A percentile compares a stretch with the other conserved stretches of the same genome.
Conservation (phyloP, 2,329 filamentous ascomycete species). For the Aspergillus sp. region DNA sequence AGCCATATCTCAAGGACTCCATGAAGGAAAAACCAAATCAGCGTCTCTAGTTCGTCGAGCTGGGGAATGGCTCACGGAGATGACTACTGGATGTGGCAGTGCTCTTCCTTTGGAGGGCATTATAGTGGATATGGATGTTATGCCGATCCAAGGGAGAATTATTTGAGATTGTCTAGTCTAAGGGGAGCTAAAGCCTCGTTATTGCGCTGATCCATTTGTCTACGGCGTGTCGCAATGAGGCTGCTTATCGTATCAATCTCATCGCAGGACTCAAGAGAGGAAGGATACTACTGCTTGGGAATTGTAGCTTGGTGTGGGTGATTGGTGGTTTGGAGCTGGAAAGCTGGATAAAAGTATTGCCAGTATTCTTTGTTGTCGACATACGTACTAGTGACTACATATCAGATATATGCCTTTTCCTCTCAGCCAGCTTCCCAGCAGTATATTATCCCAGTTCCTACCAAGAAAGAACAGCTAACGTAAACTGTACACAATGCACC, state of each 20-base stretch:
- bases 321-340: no score
- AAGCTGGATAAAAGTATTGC: not conserved
- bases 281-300: no score
- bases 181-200: constrained; percentile 8
- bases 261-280: not conserved
- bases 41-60: not conserved
- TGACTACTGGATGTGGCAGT: not conserved
- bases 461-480: no score
- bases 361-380: no score
- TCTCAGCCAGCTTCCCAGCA: no score
- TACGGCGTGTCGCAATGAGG: not conserved
- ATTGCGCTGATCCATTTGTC: not conserved
- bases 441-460: no score
- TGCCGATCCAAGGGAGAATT: not conserved
- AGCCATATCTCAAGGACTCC: no score
- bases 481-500: not conserved
- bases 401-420: no score
- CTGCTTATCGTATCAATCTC: constrained; percentile 10
- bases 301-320: not conserved
- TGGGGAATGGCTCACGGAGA: not conserved
- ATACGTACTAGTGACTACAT: no score
- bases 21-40: no score
- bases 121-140: not conserved
- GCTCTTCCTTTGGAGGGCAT: not conserved
- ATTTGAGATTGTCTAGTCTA: not conserved